Conservation (phyloP, 345 rosid species). For the Ceriops tagal region DNA sequence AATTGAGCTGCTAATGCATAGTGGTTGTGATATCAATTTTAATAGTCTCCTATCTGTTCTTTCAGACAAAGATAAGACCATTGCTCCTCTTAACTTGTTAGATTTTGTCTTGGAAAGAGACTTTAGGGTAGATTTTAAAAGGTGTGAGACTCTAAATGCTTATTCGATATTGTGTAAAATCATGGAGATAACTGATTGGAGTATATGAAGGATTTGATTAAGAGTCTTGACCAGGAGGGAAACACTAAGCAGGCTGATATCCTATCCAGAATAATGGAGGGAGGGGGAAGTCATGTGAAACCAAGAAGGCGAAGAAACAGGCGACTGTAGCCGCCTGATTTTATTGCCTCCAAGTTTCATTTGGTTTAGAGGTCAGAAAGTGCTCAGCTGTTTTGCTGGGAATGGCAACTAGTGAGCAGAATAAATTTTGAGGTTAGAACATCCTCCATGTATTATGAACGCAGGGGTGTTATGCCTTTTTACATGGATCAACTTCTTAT, state of each 20-base stretch:
- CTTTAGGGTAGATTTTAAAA: conserved; percentile 46
- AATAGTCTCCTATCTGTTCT: conserved; percentile 56
- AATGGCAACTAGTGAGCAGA: not conserved
- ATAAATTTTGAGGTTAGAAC: too few relatives aligned
- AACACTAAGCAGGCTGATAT: conserved; percentile 87
- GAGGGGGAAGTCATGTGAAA: conserved; percentile 13
- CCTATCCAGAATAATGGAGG: conserved; percentile 65
- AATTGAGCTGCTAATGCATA: conserved; percentile 63
- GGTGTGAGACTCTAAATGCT: conserved; percentile 88
- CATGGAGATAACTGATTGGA: conserved; percentile 61
- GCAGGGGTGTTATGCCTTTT: not conserved
- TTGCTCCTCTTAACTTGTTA: conserved; percentile 73
- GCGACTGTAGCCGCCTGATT: conserved; percentile 2
- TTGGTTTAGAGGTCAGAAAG: not conserved
- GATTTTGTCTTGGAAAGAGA: conserved; percentile 74
- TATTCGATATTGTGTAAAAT: conserved; percentile 78
- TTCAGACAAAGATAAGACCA: conserved; percentile 78
- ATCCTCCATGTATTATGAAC: too few relatives aligned
- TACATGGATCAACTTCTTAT: too few relatives aligned
- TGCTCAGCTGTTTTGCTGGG: not conserved
- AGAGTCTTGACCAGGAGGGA: conserved; percentile 75
- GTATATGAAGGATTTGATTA: conserved; percentile 61
- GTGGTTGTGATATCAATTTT: conserved; percentile 47
- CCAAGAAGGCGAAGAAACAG: conserved; percentile 16
- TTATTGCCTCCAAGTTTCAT: not conserved